phyloP scores from a whole-genome alignment of 495 filamentous ascomycete genomes.

The Mytilinidion resinicola region DNA sequence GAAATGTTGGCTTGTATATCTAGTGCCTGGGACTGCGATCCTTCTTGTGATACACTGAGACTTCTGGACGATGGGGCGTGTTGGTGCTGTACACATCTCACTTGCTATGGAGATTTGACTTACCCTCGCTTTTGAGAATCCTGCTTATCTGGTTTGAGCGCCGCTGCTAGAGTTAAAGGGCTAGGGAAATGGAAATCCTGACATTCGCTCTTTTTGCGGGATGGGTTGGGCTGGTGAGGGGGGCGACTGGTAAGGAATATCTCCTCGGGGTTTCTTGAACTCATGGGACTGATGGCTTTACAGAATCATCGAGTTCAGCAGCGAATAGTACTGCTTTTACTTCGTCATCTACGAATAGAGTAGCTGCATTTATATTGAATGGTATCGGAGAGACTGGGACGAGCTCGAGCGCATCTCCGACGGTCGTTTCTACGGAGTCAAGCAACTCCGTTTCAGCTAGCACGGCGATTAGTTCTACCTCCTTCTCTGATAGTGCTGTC shows the following conservation, averaged over 20 bases:
- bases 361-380: neutral
- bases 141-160: neutral
- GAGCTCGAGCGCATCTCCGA: neutral
- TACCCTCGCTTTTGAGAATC: neutral
- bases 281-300: neutral
- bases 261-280: neutral
- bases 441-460: neutral
- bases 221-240: slow-evolving; percentile 8
- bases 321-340: neutral
- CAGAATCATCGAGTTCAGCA: neutral
- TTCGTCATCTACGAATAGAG: neutral
- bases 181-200: slow-evolving; percentile 2
- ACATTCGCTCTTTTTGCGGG: slow-evolving; percentile 4
- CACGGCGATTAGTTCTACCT: neutral
- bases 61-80: neutral
- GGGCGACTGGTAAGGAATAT: neutral
- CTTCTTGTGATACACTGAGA: neutral
- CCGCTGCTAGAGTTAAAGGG: neutral
- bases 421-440: neutral
- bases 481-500: neutral
- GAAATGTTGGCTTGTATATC: neutral
- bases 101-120: neutral
- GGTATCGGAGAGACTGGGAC: neutral
- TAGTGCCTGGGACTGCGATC: neutral
- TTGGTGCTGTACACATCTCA: neutral